These are phyloP conservation scores for Puccinia hordei DNA, from an alignment of 1,284 basidiomycete genomes.

Conservation along the genomic window DNA sequence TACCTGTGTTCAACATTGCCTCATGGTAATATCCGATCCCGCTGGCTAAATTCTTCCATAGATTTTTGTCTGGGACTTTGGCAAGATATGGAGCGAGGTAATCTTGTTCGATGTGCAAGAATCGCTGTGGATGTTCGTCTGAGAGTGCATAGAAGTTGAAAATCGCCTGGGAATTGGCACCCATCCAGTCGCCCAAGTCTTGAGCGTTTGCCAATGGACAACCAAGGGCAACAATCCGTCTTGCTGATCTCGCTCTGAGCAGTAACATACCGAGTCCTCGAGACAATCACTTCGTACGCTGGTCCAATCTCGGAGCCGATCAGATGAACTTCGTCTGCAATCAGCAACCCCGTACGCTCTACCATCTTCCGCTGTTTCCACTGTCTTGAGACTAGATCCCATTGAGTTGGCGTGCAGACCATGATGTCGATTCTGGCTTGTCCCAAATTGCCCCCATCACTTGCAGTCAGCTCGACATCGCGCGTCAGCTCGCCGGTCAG, in stretches of 20 bases:
- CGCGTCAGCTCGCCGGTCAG: slow-evolving; percentile 93
- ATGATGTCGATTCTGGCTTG: slow-evolving; percentile 76
- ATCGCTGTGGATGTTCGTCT: slow-evolving; percentile 79
- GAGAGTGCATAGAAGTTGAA: slow-evolving; percentile 97
- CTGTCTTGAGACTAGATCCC: slow-evolving; percentile 92
- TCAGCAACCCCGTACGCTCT: slow-evolving; percentile 85
- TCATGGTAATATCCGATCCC: slow-evolving; percentile 97
- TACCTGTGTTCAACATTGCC: slow-evolving; percentile 85
- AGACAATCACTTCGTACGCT: slow-evolving; percentile 93
- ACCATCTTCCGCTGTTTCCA: slow-evolving; percentile 98
- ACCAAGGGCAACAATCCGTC: slow-evolving; percentile 88
- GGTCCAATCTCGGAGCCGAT: slow-evolving; percentile 86
- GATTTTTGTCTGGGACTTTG: slow-evolving; percentile 74
- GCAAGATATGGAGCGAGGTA: slow-evolving; percentile 87
- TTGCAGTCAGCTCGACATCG: slow-evolving; percentile 82
- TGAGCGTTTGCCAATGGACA: slow-evolving; percentile 94
- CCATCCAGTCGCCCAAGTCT: slow-evolving; percentile 98
- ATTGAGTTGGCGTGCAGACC: slow-evolving; percentile 86
- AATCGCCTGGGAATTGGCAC: slow-evolving; percentile 83
- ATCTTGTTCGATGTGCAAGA: slow-evolving; percentile 82
- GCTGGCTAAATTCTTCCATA: slow-evolving; percentile 80
- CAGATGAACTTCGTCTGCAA: slow-evolving; percentile 92
- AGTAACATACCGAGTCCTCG: slow-evolving; percentile 88
- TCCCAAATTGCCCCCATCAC: slow-evolving; percentile 53
- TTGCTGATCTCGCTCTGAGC: slow-evolving; percentile 82